Percentiles rank a stretch among this genome's conserved stretches.
These are phyloP conservation scores for Scenedesmus sp. DNA, from an alignment of 163 green algal species.

Conservation along the genomic window DNA sequence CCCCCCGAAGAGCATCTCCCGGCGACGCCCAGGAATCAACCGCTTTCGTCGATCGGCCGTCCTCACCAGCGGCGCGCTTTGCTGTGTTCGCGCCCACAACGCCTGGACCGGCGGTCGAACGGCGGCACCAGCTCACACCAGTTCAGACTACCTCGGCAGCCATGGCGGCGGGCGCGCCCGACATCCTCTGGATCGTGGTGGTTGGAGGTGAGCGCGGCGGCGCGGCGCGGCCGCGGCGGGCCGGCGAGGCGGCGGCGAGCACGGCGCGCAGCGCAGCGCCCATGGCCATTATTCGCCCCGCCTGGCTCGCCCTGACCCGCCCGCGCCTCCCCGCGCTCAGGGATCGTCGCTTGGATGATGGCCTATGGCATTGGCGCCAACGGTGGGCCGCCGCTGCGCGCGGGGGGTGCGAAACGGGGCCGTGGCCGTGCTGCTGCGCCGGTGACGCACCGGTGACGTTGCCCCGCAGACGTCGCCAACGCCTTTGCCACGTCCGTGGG, in stretches of 20 bases:
- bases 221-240: background rate
- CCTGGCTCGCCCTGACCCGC: no score
- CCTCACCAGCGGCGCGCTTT: no score
- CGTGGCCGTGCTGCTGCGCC: background rate
- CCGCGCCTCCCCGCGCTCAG: background rate
- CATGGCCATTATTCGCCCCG: background rate
- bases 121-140: background rate
- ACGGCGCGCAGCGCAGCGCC: background rate
- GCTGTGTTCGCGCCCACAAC: no score
- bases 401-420: no score
- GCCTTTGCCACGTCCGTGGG: constrained; percentile 78
- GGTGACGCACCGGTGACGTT: background rate
- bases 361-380: constrained; percentile 42
- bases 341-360: constrained; percentile 38
- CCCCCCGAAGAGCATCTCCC: no score
- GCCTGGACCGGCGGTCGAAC: no score
- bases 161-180: constrained; percentile 4
- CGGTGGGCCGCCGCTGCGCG: constrained; percentile 8
- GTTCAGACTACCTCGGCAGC: background rate
- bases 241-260: background rate
- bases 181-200: constrained; percentile 35
- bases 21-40: no score
- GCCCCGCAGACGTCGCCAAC: constrained; percentile 52
- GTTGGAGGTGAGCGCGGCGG: constrained; percentile 15
- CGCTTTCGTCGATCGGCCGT: no score